A percentile compares a stretch with the other conserved stretches of the same genome.
phyloP scores from a whole-genome alignment of 192 early-diverging fungal species.

The Coemansia sp. region DNA sequence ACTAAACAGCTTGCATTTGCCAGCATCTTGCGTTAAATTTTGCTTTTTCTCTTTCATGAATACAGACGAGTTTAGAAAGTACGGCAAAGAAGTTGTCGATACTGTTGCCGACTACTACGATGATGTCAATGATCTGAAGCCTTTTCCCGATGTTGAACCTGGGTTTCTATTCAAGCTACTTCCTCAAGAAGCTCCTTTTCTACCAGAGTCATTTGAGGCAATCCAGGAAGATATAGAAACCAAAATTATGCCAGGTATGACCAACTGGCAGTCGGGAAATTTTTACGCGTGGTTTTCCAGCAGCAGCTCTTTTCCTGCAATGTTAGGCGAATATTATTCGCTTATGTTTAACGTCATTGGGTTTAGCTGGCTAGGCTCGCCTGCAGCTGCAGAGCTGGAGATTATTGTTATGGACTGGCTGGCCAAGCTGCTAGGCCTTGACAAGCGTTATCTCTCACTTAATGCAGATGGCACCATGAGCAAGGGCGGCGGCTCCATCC shows the following conservation, averaged over 20 bases:
- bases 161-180: slow-evolving; percentile 58
- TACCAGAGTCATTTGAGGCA: slow-evolving; percentile 44
- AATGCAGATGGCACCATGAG: slow-evolving; percentile 49
- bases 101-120: slow-evolving; percentile 62
- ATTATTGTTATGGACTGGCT: slow-evolving; percentile 64
- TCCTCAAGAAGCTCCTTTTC: slow-evolving; percentile 58
- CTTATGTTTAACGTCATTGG: slow-evolving; percentile 57
- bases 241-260: slow-evolving; percentile 66
- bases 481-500: slow-evolving; percentile 63
- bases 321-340: slow-evolving; percentile 67
- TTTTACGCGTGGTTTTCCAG: slow-evolving; percentile 63
- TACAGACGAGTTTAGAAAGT: slow-evolving; percentile 56
- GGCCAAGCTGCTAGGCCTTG: slow-evolving; percentile 59
- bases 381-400: slow-evolving; percentile 64
- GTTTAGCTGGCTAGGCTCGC: slow-evolving; percentile 58
- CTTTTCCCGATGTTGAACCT: slow-evolving; percentile 57
- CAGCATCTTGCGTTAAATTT: too few relatives aligned
- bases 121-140: slow-evolving; percentile 43
- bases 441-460: slow-evolving; percentile 51
- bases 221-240: slow-evolving; percentile 51
- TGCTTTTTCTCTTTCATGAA: slow-evolving; percentile 39
- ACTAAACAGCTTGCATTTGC: too few relatives aligned
- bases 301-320: slow-evolving; percentile 55
- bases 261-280: slow-evolving; percentile 68
- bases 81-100: slow-evolving; percentile 61